Percentiles rank a stretch among this genome's conserved stretches.
These are phyloP conservation scores for Suillus spraguei DNA, from an alignment of 768 basidiomycete genomes.

Conservation along the genomic window DNA sequence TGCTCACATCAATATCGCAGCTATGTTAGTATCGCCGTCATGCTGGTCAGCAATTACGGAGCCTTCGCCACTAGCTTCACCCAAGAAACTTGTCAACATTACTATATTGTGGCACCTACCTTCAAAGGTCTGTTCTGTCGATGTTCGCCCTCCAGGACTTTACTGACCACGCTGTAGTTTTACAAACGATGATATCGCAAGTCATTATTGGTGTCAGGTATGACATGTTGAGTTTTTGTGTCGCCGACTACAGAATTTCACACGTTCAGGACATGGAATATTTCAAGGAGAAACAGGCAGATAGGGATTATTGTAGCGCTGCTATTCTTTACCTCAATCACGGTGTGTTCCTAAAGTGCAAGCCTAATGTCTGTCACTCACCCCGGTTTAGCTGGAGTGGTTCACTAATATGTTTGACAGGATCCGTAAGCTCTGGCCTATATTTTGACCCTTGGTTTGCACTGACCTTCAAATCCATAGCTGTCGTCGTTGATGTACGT, in stretches of 20 bases:
- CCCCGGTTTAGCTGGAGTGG: conserved; percentile 52
- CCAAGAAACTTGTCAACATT: conserved; percentile 44
- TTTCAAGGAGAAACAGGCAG: conserved; percentile 47
- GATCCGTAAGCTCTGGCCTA: conserved; percentile 41
- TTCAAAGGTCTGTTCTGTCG: conserved; percentile 56
- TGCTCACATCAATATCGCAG: conserved; percentile 13
- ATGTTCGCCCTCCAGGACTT: not conserved
- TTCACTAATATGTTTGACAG: conserved; percentile 55
- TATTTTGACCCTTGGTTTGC: conserved; percentile 7
- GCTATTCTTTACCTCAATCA: conserved; percentile 43
- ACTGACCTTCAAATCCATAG: conserved; percentile 20
- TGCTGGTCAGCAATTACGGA: conserved; percentile 57
- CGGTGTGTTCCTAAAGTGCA: conserved; percentile 37
- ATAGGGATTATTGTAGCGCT: conserved; percentile 42
- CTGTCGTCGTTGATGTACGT: conserved; percentile 26
- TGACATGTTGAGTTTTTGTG: not conserved
- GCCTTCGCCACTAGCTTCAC: conserved; percentile 59
- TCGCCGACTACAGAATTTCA: not conserved
- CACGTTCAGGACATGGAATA: conserved; percentile 53
- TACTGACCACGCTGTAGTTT: conserved; percentile 39
- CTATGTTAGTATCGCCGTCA: conserved; percentile 45
- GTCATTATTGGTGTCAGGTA: conserved; percentile 64
- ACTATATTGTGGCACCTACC: conserved; percentile 52
- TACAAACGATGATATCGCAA: conserved; percentile 68
- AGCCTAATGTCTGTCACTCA: not conserved